Evolutionary conservation across 1,284 basidiomycete genomes (phyloP), one percentile per base, ranked within the genome.

Genomic region (Ceratobasidium sp.): DNA sequence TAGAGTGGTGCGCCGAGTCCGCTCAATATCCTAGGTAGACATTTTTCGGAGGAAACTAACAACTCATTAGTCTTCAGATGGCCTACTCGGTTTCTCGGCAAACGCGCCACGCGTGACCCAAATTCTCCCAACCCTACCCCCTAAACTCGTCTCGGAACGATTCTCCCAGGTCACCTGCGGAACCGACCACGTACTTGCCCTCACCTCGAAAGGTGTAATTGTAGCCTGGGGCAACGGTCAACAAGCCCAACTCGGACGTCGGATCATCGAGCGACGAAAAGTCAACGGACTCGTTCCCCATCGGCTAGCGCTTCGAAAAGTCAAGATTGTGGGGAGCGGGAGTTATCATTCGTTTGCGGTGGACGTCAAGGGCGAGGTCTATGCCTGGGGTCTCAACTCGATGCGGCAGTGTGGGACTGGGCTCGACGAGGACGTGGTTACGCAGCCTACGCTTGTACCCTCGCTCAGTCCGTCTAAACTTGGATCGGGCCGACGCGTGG

Each of bases 341-440:
- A 77, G 79, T 27, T 85, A 81, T 85, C 75, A 91, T 87, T 80
- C 86, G 82, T 81, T 89, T 84, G 80, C 87, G 80, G 76, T 84
- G 76, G 78, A 88, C 83, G 68, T 85, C 62, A 84, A 89, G 72
- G 85, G 85, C 55, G 86, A 89, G 72, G 94, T 94, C 69, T 86
- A 78, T 72, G 83, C 80, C 0, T 93, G 94, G 93, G 95, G 95
- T 27, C 82, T 96, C 71, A 97, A 98, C 79, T 89, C 84, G 43
- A 85, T 85, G 77, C 84, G 85, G 32, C 90, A 93, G 77, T 67
- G 64, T 49, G 64, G 64, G n/a, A 85, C 85, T 0, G 91, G 90
- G 38, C 82, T 87, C 7, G 83, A 82, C 25, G 78, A 83, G 20
- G 82, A 82, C 32, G 83, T 89, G 71, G 84, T 97, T 50, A 84